Base-by-base conservation (phyloP, 495 filamentous ascomycete genomes). In the Rusavskia elegans region DNA sequence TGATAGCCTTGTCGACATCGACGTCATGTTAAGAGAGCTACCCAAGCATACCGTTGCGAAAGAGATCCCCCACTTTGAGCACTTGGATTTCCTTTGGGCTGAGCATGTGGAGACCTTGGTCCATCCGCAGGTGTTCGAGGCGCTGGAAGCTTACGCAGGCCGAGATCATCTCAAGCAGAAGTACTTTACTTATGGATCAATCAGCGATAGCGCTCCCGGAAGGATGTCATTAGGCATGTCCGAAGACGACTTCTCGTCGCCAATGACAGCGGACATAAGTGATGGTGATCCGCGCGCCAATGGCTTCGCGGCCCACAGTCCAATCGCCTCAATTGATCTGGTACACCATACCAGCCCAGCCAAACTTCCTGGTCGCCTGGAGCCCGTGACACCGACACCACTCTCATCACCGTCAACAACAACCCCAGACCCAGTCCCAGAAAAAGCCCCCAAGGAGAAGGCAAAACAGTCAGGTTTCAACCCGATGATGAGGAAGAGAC, bases 41-140 rank as follows among this genome's bases (percentile, higher is more conserved):
- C 92, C 92, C 0, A 71, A 71, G 11, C 83, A 85, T 58, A 98
- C 90, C 6, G 68, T 88, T 14, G 86, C 87, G 13, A 90, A 79
- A 51, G 81, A 84, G 57, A 83, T 97, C 46, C 77, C 81, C 5
- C 86, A 94, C 54, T 98, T 93, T 61, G 92, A 98, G 61, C 92
- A 98, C 66, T 75, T 98, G 36, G 92, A 98, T 64, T 95, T 98
- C 62, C 70, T 98, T n/a, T 98, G 92, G 92, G 90, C 85, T 5
- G 67, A 76, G 25, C 85, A 95, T 60, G 85, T 93, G 11, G 74
- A 92, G 48, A 69, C 71, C n/a, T 75, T 85, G 38, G 90, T 97
- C 2, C 95, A 95, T 59, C 83, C 79, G 10, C 82, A 95, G 66
- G 86, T 97, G 13, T 88, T 93, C 59, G 80, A 90, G 55, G 88